phyloP scores from a whole-genome alignment of 1,139 yeast species.

The Suhomyces maxii region DNA sequence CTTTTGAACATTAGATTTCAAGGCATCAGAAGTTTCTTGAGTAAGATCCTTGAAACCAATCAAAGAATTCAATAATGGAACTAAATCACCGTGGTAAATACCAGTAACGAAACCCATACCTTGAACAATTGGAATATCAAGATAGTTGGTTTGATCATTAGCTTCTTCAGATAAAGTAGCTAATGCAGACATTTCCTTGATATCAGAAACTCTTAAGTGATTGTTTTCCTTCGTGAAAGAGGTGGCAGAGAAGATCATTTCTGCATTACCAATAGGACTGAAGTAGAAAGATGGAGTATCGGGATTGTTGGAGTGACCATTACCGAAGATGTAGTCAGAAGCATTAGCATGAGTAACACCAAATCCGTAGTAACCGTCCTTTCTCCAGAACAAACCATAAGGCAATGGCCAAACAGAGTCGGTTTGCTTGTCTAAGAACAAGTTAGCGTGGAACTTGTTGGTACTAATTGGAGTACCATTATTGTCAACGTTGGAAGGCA shows the following conservation, averaged over 20 bases:
- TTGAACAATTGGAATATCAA: conserved; percentile 51
- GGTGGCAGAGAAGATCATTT: conserved; percentile 57
- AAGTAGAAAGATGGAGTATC: conserved; percentile 42
- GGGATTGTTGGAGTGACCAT: conserved; percentile 35
- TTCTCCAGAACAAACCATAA: conserved; percentile 68
- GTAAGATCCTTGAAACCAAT: conserved; percentile 52
- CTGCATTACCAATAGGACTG: conserved; percentile 55
- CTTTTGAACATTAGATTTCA: conserved; percentile 46
- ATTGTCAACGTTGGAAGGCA: conserved; percentile 50
- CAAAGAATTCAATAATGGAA: conserved; percentile 53
- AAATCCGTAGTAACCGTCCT: conserved; percentile 50
- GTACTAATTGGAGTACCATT: conserved; percentile 61
- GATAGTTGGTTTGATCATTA: conserved; percentile 24
- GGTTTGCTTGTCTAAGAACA: conserved; percentile 65
- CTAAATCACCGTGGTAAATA: conserved; percentile 57
- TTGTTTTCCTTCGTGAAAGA: conserved; percentile 34
- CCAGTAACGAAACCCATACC: conserved; percentile 64
- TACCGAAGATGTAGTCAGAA: conserved; percentile 65
- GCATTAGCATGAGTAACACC: conserved; percentile 68
- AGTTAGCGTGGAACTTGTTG: conserved; percentile 81
- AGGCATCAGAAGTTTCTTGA: conserved; percentile 41
- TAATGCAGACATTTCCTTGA: conserved; percentile 57
- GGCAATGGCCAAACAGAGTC: conserved; percentile 79
- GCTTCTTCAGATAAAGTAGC: conserved; percentile 39
- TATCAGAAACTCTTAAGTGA: conserved; percentile 43